These are phyloP conservation scores for Cyclospora cayetanensis DNA, from an alignment of 169 alveolate species.

Conservation along the genomic window DNA sequence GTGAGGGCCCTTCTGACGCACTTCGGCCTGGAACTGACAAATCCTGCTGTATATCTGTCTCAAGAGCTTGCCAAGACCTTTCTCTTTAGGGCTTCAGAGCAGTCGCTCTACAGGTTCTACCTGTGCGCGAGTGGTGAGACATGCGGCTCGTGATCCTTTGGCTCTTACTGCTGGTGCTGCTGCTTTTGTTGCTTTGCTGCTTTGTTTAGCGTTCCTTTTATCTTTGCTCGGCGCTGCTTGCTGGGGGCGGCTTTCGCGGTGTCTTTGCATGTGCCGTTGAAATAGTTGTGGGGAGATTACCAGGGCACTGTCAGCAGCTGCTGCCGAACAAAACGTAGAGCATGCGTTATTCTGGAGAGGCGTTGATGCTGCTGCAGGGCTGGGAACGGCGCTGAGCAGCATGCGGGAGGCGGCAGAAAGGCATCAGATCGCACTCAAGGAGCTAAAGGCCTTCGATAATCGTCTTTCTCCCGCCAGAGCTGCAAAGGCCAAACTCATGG, in stretches of 20 bases:
- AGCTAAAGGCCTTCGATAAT: neutral
- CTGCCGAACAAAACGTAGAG: neutral
- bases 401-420: conserved; percentile 8
- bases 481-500: neutral
- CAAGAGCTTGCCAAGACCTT: conserved; percentile 43
- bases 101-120: conserved; percentile 7
- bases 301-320: neutral
- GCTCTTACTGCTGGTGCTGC: conserved; percentile 22
- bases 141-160: neutral
- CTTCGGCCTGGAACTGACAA: conserved; percentile 2
- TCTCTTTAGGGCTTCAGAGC: neutral
- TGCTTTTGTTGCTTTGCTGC: neutral
- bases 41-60: conserved; percentile 36
- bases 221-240: neutral
- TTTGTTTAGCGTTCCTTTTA: neutral
- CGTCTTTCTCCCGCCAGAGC: neutral
- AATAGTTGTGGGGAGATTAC: neutral
- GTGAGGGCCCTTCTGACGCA: neutral
- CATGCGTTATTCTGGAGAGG: neutral
- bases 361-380: neutral
- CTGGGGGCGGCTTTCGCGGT: neutral
- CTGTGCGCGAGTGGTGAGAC: neutral
- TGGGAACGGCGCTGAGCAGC: neutral
- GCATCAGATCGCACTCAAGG: neutral
- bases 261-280: neutral